phyloP scores from a whole-genome alignment of 768 basidiomycete species.

The Mycena albidolilacea region DNA sequence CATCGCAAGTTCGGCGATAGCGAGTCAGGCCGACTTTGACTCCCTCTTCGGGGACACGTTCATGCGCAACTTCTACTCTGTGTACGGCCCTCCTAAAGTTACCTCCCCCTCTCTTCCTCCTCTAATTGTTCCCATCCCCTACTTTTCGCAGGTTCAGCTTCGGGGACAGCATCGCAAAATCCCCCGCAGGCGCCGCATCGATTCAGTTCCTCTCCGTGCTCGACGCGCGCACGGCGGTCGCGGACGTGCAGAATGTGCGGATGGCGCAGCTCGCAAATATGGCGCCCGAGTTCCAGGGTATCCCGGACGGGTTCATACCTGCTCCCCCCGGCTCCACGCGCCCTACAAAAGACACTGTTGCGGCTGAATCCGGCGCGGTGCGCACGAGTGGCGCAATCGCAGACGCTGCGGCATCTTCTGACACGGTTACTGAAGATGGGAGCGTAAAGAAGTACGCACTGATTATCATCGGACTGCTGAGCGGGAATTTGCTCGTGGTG shows the following conservation, averaged over 20 bases:
- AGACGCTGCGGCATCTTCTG: no score
- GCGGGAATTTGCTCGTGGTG: conserved; percentile 12
- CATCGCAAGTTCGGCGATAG: background rate
- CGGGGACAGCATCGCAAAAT: conserved; percentile 1
- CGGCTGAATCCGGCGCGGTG: no score
- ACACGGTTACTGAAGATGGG: no score
- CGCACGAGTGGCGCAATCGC: no score
- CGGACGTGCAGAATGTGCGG: conserved; percentile 6
- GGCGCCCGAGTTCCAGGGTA: background rate
- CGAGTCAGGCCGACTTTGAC: background rate
- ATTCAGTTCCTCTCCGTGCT: conserved; percentile 12
- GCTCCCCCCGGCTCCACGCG: background rate
- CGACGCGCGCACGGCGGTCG: background rate
- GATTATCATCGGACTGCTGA: conserved; percentile 31
- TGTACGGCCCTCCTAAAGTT: background rate
- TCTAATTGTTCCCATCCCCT: background rate
- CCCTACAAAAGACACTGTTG: background rate
- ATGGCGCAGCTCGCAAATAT: background rate
- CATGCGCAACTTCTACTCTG: conserved; percentile 20
- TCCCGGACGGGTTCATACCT: background rate
- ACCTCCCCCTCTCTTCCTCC: no score
- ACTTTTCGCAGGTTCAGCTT: conserved; percentile 2
- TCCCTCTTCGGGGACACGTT: background rate
- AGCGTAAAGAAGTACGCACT: conserved; percentile 20
- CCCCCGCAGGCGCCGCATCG: background rate